These are phyloP conservation scores for Lactifluus echinatus DNA, from an alignment of 768 basidiomycete genomes.

Conservation along the genomic window DNA sequence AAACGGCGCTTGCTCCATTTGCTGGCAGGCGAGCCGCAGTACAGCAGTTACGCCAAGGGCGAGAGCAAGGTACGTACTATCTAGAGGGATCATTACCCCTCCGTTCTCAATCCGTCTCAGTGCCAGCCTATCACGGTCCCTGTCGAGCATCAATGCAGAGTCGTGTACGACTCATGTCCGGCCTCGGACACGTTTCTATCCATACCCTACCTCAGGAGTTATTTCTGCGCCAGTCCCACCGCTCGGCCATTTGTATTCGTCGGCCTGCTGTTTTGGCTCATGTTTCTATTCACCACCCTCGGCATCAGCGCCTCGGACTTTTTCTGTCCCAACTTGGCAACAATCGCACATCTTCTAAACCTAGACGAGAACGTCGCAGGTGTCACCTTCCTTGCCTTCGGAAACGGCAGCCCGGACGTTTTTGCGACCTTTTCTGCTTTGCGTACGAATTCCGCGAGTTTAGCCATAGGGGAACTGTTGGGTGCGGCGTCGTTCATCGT, in stretches of 20 bases:
- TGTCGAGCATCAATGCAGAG: constrained; percentile 48
- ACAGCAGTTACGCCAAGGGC: not conserved
- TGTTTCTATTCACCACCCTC: constrained; percentile 92
- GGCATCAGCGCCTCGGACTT: constrained; percentile 95
- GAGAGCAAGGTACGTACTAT: constrained; percentile 15
- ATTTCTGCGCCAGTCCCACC: constrained; percentile 56
- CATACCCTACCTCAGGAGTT: constrained; percentile 57
- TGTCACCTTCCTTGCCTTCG: constrained; percentile 94
- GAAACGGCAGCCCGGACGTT: constrained; percentile 94
- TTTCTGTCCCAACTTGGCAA: constrained; percentile 93
- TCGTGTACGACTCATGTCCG: constrained; percentile 53
- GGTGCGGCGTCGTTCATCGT: constrained; percentile 96
- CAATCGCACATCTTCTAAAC: constrained; percentile 77
- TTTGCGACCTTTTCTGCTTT: constrained; percentile 96
- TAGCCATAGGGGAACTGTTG: constrained; percentile 91
- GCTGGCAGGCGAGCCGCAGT: not conserved
- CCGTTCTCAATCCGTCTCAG: constrained; percentile 29
- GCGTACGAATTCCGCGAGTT: constrained; percentile 70
- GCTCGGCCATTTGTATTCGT: constrained; percentile 53
- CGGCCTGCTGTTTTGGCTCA: constrained; percentile 65
- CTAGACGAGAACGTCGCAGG: constrained; percentile 92
- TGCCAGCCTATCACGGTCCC: constrained; percentile 58
- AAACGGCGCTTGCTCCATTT: constrained; percentile 8
- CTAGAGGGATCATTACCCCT: not conserved
- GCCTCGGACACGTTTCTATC: constrained; percentile 55